Conservation (phyloP, 2,329 filamentous ascomycete species). For the Rhytidhysteron rufulum region DNA sequence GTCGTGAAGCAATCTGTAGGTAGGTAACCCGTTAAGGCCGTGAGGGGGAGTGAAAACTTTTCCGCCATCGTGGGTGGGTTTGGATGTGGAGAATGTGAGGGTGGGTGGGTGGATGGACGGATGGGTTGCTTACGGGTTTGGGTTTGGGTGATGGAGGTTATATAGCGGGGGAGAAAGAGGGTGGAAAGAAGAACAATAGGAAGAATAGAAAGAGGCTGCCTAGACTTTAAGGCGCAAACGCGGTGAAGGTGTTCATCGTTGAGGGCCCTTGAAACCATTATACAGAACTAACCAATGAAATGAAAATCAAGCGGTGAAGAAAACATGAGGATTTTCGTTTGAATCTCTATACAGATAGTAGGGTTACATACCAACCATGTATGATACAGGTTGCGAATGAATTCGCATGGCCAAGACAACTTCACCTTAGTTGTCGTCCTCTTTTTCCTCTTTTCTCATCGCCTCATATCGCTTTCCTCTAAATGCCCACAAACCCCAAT, state of each 20-base stretch:
- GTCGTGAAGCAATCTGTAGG: background rate
- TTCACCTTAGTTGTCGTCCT: background rate
- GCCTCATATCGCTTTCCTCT: conserved; percentile 91
- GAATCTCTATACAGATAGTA: background rate
- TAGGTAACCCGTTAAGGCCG: background rate
- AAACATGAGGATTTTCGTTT: too few species aligned
- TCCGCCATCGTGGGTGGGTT: background rate
- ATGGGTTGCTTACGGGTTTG: too few species aligned
- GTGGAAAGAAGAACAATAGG: too few species aligned
- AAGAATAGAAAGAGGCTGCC: too few species aligned
- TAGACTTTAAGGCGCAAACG: too few species aligned
- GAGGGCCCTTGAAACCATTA: too few species aligned
- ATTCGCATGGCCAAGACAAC: background rate
- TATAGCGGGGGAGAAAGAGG: too few species aligned
- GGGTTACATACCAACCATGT: background rate
- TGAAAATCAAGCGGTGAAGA: too few species aligned
- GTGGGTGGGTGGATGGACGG: background rate
- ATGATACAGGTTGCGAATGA: background rate
- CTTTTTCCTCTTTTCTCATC: conserved; percentile 46
- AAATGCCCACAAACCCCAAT: conserved; percentile 97
- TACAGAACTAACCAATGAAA: too few species aligned
- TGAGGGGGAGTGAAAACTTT: background rate
- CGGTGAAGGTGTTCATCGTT: too few species aligned
- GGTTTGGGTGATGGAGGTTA: too few species aligned
- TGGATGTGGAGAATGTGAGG: background rate